Evolutionary conservation across 768 basidiomycete genomes (phyloP).

Genomic region (Kwoniella europaea): DNA sequence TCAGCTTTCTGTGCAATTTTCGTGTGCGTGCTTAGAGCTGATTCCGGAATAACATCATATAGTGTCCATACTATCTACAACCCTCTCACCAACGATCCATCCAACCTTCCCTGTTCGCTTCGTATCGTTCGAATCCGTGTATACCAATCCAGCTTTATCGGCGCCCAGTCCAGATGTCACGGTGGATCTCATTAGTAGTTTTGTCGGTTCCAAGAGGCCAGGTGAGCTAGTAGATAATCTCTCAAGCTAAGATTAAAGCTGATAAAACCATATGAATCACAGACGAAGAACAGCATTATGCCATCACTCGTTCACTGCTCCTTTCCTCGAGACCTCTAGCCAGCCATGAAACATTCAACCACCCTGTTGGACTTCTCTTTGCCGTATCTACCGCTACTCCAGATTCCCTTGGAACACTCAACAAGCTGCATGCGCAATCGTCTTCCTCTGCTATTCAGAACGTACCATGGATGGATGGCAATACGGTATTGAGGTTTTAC

Average conservation of each 20-base stretch:
- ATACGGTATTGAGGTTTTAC: constrained; percentile 48
- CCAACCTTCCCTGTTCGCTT: constrained; percentile 55
- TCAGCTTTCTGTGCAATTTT: constrained; percentile 21
- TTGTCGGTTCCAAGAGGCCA: constrained; percentile 44
- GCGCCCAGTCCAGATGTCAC: constrained; percentile 52
- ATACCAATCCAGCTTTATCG: constrained; percentile 30
- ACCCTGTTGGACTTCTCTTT: constrained; percentile 54
- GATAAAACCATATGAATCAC: neutral
- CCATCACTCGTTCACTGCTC: constrained; percentile 49
- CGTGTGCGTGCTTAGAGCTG: too few species aligned
- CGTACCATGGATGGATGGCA: constrained; percentile 52
- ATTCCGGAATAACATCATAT: neutral
- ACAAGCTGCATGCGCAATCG: constrained; percentile 38
- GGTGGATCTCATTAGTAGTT: constrained; percentile 51
- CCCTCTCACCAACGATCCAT: constrained; percentile 53
- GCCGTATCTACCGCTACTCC: constrained; percentile 51
- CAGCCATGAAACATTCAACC: constrained; percentile 56
- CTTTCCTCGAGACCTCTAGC: constrained; percentile 52
- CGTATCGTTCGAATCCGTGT: constrained; percentile 46
- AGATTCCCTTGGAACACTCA: constrained; percentile 51
- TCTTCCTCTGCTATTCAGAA: constrained; percentile 26
- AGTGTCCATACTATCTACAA: constrained; percentile 55
- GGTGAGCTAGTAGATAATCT: constrained; percentile 27
- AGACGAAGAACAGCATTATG: constrained; percentile 55
- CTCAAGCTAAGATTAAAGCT: too few species aligned